Evolutionary conservation across 352 stramenopile genomes (phyloP).

Genomic region (Pythium pyrilobum): DNA sequence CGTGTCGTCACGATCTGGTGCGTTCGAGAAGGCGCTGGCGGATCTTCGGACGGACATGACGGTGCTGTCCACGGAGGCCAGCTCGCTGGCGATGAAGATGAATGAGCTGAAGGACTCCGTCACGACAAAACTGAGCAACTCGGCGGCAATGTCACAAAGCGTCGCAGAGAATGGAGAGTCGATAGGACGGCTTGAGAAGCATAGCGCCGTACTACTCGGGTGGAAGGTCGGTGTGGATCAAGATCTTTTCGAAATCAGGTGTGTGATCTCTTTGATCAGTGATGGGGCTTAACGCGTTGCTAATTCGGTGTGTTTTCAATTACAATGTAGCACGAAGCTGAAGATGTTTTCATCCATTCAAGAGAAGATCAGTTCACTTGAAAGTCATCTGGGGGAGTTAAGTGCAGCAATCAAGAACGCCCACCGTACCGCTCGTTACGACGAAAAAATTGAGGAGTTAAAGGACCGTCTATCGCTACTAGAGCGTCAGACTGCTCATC

Average conservation of each 20-base stretch:
- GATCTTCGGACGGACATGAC: constrained; percentile 59
- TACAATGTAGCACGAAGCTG: constrained; percentile 32
- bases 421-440: constrained; percentile 30
- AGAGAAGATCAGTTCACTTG: constrained; percentile 51
- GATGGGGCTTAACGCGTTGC: neutral
- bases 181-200: constrained; percentile 66
- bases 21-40: constrained; percentile 60
- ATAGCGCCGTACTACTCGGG: constrained; percentile 53
- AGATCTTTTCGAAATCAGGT: constrained; percentile 49
- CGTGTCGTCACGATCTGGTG: constrained; percentile 42
- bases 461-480: constrained; percentile 45
- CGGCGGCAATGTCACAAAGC: constrained; percentile 23
- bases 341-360: constrained; percentile 42
- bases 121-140: constrained; percentile 24
- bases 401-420: constrained; percentile 32
- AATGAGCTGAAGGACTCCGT: constrained; percentile 46
- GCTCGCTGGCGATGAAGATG: constrained; percentile 34
- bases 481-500: constrained; percentile 42
- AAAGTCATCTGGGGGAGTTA: constrained; percentile 54
- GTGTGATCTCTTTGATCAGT: constrained; percentile 2
- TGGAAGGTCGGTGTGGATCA: constrained; percentile 62
- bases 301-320: neutral
- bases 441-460: constrained; percentile 55
- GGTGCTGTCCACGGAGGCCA: constrained; percentile 39
- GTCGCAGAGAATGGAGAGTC: constrained; percentile 43